phyloP scores from a whole-genome alignment of 2,329 filamentous ascomycete genomes.

The Microcyclosporella mali region DNA sequence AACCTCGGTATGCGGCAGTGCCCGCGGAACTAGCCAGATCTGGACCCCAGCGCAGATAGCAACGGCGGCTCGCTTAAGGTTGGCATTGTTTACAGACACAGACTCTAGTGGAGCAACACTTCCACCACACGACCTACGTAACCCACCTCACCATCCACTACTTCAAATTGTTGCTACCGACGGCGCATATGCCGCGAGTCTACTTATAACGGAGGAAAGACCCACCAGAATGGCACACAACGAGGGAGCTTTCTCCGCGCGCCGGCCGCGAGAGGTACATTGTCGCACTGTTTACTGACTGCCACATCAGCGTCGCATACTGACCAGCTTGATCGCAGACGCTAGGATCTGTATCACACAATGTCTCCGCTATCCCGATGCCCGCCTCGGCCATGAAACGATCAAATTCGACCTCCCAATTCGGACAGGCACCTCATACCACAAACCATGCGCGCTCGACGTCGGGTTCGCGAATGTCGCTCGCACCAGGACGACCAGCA shows the following conservation, averaged over 20 bases:
- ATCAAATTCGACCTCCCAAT: constrained; percentile 68
- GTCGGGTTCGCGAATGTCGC: constrained; percentile 77
- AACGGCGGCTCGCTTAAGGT: not conserved
- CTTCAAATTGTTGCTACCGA: too few species aligned
- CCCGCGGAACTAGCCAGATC: not conserved
- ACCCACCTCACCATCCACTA: not conserved
- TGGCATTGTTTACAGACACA: constrained; percentile 14
- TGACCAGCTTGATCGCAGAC: constrained; percentile 52
- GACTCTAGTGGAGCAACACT: constrained; percentile 1
- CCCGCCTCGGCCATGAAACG: constrained; percentile 92
- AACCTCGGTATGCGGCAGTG: not conserved
- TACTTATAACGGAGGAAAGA: too few species aligned
- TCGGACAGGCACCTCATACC: constrained; percentile 58
- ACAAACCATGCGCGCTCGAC: constrained; percentile 72
- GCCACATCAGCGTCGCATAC: constrained; percentile 5
- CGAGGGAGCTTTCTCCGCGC: constrained; percentile 88
- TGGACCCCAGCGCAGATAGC: not conserved
- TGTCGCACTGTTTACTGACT: constrained; percentile 5
- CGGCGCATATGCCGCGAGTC: too few species aligned
- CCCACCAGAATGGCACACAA: constrained; percentile 61
- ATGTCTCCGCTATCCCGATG: constrained; percentile 73
- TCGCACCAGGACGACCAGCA: constrained; percentile 73
- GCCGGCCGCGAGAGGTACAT: constrained; percentile 81
- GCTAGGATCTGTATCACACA: constrained; percentile 74
- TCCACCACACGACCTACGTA: constrained; percentile 1